These are phyloP conservation scores for Botrytis paeoniae DNA, from an alignment of 2,329 filamentous ascomycete species.

Conservation along the genomic window DNA sequence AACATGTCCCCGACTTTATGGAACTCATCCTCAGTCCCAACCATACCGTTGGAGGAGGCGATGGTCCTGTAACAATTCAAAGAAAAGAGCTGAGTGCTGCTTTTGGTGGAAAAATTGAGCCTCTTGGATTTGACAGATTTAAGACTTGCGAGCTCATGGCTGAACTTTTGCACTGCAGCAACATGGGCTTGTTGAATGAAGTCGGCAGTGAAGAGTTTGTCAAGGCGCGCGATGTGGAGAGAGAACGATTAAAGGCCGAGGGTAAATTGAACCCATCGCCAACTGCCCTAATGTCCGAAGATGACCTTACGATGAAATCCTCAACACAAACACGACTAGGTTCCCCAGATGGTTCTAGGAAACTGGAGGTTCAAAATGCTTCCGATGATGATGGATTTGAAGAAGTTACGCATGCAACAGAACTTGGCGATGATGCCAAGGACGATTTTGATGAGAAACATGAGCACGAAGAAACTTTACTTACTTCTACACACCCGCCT, in stretches of 20 bases:
- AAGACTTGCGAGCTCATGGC: constrained; percentile 99
- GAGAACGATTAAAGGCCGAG: constrained; percentile 73
- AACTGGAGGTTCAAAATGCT: constrained; percentile 73
- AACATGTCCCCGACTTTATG: constrained; percentile 94
- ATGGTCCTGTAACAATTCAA: constrained; percentile 58
- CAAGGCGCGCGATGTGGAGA: constrained; percentile 72
- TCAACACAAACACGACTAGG: constrained; percentile 46
- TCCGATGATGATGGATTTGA: constrained; percentile 92
- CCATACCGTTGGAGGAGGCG: constrained; percentile 54
- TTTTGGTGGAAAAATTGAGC: constrained; percentile 87
- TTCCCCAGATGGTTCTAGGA: constrained; percentile 64
- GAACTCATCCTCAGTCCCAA: constrained; percentile 74
- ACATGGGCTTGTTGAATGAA: constrained; percentile 96
- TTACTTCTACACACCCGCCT: constrained; percentile 36
- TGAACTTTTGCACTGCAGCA: constrained; percentile 93
- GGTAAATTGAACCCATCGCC: constrained; percentile 60
- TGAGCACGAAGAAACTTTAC: constrained; percentile 50
- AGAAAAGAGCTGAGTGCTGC: constrained; percentile 78
- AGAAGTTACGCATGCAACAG: constrained; percentile 70
- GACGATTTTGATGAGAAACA: constrained; percentile 62
- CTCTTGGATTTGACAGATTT: constrained; percentile 94
- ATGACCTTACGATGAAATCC: constrained; percentile 60
- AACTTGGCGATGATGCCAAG: constrained; percentile 70
- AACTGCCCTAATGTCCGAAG: constrained; percentile 47
- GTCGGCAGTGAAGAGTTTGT: constrained; percentile 86